These are phyloP conservation scores for Aspergillus latus DNA, from an alignment of 2,329 filamentous ascomycete genomes.

Conservation along the genomic window DNA sequence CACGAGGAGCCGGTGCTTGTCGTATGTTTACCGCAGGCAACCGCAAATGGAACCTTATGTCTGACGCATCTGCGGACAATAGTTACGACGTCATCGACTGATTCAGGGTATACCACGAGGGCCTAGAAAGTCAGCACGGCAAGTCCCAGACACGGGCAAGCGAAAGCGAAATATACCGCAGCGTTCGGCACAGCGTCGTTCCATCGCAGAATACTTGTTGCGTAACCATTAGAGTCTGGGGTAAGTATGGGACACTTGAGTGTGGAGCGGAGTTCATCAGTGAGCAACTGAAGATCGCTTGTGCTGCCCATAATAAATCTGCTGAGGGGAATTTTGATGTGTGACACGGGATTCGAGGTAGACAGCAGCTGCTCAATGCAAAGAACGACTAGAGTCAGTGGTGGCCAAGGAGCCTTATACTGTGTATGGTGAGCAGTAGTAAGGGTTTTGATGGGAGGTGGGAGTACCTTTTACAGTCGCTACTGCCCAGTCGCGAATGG, in stretches of 20 bases:
- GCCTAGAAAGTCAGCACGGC: constrained; percentile 5
- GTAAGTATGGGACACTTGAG: not conserved
- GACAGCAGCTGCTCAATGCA: not conserved
- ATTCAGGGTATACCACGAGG: constrained; percentile 12
- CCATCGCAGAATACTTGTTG: constrained; percentile 15
- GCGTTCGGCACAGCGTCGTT: constrained; percentile 17
- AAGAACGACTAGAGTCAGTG: not conserved
- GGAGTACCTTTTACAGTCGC: too few relatives aligned
- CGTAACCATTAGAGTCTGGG: constrained; percentile 8
- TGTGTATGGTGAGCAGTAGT: too few relatives aligned
- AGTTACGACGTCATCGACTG: constrained; percentile 8
- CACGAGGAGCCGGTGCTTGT: constrained; percentile 54
- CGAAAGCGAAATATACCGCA: constrained; percentile 8
- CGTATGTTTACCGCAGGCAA: constrained; percentile 58
- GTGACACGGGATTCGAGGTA: not conserved
- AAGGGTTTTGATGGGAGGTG: too few relatives aligned
- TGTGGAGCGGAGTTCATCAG: not conserved
- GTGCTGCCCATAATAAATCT: not conserved
- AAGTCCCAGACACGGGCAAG: not conserved
- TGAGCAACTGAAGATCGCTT: not conserved
- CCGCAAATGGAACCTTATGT: constrained; percentile 51
- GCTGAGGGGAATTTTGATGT: not conserved
- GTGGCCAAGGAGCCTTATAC: too few relatives aligned
- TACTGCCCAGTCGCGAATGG: too few relatives aligned
- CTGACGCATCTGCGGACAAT: constrained; percentile 40